Evolutionary conservation across 2,329 filamentous ascomycete species (phyloP).

Genomic region (Dactylellina haptotyla): DNA sequence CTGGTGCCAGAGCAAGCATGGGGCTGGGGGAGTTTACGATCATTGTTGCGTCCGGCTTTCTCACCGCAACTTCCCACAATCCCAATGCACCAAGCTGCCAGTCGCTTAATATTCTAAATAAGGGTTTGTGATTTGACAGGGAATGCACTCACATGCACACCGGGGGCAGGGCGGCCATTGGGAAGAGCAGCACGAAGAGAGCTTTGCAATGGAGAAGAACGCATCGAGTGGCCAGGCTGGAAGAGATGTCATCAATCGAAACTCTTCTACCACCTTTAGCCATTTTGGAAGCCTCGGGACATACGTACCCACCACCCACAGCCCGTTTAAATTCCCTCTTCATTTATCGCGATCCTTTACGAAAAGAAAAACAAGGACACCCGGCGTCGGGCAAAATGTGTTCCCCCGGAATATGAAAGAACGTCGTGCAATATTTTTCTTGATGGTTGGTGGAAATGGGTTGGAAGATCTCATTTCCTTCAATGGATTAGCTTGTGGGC

Average conservation of each 20-base stretch:
- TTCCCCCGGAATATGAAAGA: slow-evolving; percentile 6
- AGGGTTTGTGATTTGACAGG: slow-evolving; percentile 54
- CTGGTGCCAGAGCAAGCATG: background rate
- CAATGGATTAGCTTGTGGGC: slow-evolving; percentile 30
- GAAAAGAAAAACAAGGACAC: slow-evolving; percentile 15
- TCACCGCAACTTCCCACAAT: slow-evolving; percentile 54
- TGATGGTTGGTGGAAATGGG: slow-evolving; percentile 53
- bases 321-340: slow-evolving; percentile 47
- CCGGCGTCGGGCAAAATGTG: slow-evolving; percentile 4
- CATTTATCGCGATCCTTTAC: slow-evolving; percentile 11
- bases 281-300: slow-evolving; percentile 43
- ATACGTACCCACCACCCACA: slow-evolving; percentile 30
- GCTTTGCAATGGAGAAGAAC: background rate
- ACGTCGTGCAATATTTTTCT: slow-evolving; percentile 30
- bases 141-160: slow-evolving; percentile 54
- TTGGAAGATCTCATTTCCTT: slow-evolving; percentile 54
- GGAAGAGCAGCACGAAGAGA: slow-evolving; percentile 27
- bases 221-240: slow-evolving; percentile 31
- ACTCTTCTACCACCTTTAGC: slow-evolving; percentile 52
- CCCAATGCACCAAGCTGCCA: slow-evolving; percentile 39
- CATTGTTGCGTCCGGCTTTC: slow-evolving; percentile 41
- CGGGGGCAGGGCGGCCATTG: slow-evolving; percentile 22
- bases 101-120: slow-evolving; percentile 55
- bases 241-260: slow-evolving; percentile 30
- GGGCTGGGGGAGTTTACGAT: slow-evolving; percentile 38